phyloP scores from a whole-genome alignment of 1,284 basidiomycete genomes.

The Papiliotrema terrestris region DNA sequence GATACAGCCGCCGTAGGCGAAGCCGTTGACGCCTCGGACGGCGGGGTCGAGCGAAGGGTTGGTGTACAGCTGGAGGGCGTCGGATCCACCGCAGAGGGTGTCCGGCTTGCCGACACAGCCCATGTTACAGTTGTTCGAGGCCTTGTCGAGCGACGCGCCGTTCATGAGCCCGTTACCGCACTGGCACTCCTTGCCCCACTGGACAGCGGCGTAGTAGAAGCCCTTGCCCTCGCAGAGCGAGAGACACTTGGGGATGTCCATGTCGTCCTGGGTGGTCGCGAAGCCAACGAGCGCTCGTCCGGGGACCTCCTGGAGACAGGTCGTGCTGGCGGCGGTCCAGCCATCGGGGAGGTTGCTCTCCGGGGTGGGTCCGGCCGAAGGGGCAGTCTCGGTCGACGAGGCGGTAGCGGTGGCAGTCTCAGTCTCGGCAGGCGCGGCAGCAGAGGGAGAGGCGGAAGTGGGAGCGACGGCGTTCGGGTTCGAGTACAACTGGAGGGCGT shows the following conservation, averaged over 20 bases:
- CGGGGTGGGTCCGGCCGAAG: background rate
- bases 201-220: constrained; percentile 6
- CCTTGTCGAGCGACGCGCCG: background rate
- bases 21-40: background rate
- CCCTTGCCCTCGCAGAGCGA: constrained; percentile 5
- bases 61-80: background rate
- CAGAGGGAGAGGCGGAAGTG: background rate
- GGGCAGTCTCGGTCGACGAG: constrained; percentile 7
- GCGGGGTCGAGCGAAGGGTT: background rate
- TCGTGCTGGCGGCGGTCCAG: constrained; percentile 11
- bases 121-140: constrained; percentile 11
- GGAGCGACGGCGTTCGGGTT: background rate
- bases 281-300: constrained; percentile 27
- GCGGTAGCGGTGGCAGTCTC: constrained; percentile 11
- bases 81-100: constrained; percentile 13
- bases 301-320: constrained; percentile 28
- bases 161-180: constrained; percentile 1
- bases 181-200: constrained; percentile 9
- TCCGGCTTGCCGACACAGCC: constrained; percentile 7
- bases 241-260: constrained; percentile 27
- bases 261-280: constrained; percentile 9
- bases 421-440: no score
- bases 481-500: background rate
- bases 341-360: constrained; percentile 7
- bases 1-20: constrained; percentile 25